Conservation (phyloP, 2,329 filamentous ascomycete genomes). For the Venturia carpophila region DNA sequence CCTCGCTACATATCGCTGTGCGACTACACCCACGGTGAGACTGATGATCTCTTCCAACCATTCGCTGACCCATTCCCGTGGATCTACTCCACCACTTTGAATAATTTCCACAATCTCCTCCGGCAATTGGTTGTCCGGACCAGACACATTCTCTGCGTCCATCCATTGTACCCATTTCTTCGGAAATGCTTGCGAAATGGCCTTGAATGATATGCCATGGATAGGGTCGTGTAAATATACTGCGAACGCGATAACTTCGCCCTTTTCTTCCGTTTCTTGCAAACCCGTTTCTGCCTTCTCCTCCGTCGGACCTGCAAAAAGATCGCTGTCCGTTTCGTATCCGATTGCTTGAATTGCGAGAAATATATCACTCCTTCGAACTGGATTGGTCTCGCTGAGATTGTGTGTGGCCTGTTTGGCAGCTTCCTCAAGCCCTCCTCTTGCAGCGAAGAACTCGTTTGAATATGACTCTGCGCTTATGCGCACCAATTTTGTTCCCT, state of each 20-base stretch:
- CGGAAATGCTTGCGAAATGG: slow-evolving; percentile 75
- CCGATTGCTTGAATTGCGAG: slow-evolving; percentile 84
- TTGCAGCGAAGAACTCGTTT: slow-evolving; percentile 69
- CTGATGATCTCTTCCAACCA: slow-evolving; percentile 87
- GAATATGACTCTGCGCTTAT: slow-evolving; percentile 85
- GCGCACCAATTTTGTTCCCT: slow-evolving; percentile 84
- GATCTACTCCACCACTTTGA: slow-evolving; percentile 66
- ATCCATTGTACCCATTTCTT: slow-evolving; percentile 86
- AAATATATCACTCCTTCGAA: slow-evolving; percentile 90
- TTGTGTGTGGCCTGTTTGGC: slow-evolving; percentile 71
- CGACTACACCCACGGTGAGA: slow-evolving; percentile 73
- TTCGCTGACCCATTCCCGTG: slow-evolving; percentile 92
- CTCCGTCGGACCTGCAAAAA: slow-evolving; percentile 55
- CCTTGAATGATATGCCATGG: slow-evolving; percentile 79
- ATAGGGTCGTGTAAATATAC: slow-evolving; percentile 80
- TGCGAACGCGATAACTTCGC: slow-evolving; percentile 64
- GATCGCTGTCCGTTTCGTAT: slow-evolving; percentile 52
- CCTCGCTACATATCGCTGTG: slow-evolving; percentile 88
- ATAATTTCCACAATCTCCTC: slow-evolving; percentile 85
- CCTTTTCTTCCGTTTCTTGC: slow-evolving; percentile 50
- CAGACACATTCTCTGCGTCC: slow-evolving; percentile 52
- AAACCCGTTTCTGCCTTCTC: slow-evolving; percentile 46
- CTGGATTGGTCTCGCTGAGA: slow-evolving; percentile 76
- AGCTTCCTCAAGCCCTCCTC: slow-evolving; percentile 73
- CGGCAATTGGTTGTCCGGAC: slow-evolving; percentile 48